A percentile compares a stretch with the other conserved stretches of the same genome.
phyloP scores from a whole-genome alignment of 108 stramenopile species.

The Ochromonas danica region DNA sequence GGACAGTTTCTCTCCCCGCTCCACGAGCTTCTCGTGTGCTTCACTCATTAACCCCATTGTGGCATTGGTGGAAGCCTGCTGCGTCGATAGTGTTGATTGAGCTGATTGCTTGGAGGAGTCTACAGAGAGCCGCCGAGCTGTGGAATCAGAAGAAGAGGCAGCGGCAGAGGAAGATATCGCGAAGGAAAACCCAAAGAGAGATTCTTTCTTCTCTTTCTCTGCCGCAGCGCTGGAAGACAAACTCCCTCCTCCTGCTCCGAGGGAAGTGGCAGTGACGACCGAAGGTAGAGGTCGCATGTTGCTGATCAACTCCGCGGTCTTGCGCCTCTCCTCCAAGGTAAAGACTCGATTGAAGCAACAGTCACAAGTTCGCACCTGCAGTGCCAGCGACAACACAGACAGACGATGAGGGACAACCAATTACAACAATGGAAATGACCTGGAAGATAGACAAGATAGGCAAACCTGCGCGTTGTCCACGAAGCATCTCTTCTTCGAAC shows the following conservation, averaged over 20 bases:
- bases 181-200: background rate
- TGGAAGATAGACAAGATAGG: too few species aligned
- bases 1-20: slow-evolving; percentile 36
- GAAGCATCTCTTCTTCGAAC: slow-evolving; percentile 20
- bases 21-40: background rate
- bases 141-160: too few species aligned
- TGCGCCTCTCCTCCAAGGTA: background rate
- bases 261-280: too few species aligned
- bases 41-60: slow-evolving; percentile 22
- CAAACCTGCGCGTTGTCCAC: background rate
- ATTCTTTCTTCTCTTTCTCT: background rate
- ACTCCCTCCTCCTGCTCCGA: background rate
- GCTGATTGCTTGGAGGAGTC: background rate
- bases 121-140: background rate
- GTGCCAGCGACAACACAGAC: background rate
- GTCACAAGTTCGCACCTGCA: slow-evolving; percentile 26
- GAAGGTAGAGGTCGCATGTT: too few species aligned
- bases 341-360: slow-evolving; percentile 2
- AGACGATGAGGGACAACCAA: background rate
- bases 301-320: too few species aligned
- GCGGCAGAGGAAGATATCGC: background rate
- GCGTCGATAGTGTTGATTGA: too few species aligned
- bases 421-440: too few species aligned
- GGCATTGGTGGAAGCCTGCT: background rate
- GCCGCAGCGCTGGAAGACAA: background rate